Evolutionary conservation across 192 early-diverging fungal species (phyloP).

Genomic region (Powellomyces hirtus): DNA sequence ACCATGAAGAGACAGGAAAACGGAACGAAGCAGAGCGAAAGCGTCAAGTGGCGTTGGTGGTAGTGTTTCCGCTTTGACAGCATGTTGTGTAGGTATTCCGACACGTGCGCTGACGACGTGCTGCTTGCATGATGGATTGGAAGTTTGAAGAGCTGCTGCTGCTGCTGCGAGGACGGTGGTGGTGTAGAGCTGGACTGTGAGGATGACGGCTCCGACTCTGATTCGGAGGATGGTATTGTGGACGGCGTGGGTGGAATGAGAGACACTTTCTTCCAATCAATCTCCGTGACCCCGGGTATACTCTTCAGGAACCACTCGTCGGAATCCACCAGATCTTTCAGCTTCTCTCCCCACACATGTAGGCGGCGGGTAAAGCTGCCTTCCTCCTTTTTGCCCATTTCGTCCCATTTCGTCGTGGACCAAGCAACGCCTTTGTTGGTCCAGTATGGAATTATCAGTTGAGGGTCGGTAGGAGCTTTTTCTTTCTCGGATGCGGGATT

Average conservation of each 20-base stretch:
- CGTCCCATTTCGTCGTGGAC: constrained; percentile 13
- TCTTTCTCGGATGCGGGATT: background rate
- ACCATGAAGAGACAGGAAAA: constrained; percentile 22
- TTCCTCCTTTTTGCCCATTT: constrained; percentile 3
- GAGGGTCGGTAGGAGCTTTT: no score
- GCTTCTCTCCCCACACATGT: constrained; percentile 18
- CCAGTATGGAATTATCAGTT: background rate
- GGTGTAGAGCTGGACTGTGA: background rate
- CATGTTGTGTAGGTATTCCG: constrained; percentile 6
- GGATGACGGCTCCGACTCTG: background rate
- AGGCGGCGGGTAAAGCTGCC: background rate
- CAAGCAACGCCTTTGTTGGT: constrained; percentile 6
- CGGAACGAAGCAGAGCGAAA: constrained; percentile 19
- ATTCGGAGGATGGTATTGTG: background rate
- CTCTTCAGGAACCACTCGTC: constrained; percentile 34
- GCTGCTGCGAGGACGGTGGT: background rate
- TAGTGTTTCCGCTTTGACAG: background rate
- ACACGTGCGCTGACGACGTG: background rate
- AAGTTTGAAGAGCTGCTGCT: background rate
- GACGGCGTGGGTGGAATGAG: background rate
- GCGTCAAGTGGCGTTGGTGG: constrained; percentile 12
- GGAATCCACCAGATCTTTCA: constrained; percentile 20
- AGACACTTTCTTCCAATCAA: constrained; percentile 4
- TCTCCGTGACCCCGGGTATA: constrained; percentile 18
- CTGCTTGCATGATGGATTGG: constrained; percentile 10